Percentiles rank a stretch among this genome's conserved stretches.
Conservation (phyloP, 495 filamentous ascomycete species). For the Daldinia decipiens region DNA sequence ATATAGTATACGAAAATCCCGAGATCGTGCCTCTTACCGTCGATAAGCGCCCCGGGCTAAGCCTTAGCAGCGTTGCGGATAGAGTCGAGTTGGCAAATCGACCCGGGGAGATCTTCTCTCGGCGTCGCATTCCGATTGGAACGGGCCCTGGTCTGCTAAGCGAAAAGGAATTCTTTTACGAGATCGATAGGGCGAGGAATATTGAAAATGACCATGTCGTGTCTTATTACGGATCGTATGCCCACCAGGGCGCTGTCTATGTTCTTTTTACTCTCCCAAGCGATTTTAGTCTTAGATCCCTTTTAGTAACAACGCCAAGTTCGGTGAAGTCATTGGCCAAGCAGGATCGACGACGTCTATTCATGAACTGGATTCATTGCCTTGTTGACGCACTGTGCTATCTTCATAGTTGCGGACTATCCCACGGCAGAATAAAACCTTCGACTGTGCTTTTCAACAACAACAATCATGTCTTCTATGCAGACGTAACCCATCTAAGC, state of each 20-base stretch:
- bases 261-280: slow-evolving; percentile 77
- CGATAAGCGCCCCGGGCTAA: slow-evolving; percentile 65
- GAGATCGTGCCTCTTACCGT: slow-evolving; percentile 83
- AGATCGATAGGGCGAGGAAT: slow-evolving; percentile 69
- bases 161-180: slow-evolving; percentile 73
- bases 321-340: slow-evolving; percentile 78
- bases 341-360: slow-evolving; percentile 69
- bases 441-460: slow-evolving; percentile 81
- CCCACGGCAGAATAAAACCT: slow-evolving; percentile 84
- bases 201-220: slow-evolving; percentile 82
- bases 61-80: slow-evolving; percentile 65
- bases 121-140: slow-evolving; percentile 76
- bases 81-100: slow-evolving; percentile 72
- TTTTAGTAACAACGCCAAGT: slow-evolving; percentile 74
- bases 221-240: slow-evolving; percentile 84
- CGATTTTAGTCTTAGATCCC: slow-evolving; percentile 80
- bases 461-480: slow-evolving; percentile 75
- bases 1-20: slow-evolving; percentile 77
- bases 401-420: slow-evolving; percentile 76
- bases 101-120: slow-evolving; percentile 69
- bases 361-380: slow-evolving; percentile 91
- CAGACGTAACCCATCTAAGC: slow-evolving; percentile 71
- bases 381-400: slow-evolving; percentile 79
- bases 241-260: slow-evolving; percentile 75
- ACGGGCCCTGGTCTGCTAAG: slow-evolving; percentile 66